These are phyloP conservation scores for Loxodes magnus DNA, from an alignment of 73 alveolate species.

Conservation along the genomic window DNA sequence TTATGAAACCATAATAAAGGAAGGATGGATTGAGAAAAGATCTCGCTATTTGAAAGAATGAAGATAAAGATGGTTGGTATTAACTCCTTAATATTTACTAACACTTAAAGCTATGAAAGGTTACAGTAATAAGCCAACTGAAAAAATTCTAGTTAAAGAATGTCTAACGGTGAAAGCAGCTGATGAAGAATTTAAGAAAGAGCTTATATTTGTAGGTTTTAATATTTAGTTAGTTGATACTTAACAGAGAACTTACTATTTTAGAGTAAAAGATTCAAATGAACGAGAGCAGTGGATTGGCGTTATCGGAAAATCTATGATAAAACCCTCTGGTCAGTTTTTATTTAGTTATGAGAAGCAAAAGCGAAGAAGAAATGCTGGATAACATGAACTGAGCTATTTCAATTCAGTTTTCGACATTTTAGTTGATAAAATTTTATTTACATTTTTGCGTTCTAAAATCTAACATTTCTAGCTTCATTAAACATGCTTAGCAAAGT, in stretches of 20 bases:
- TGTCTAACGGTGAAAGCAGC: slow-evolving; percentile 22
- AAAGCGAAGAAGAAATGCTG: slow-evolving; percentile 9
- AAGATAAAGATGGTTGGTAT: slow-evolving; percentile 16
- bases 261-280: background rate
- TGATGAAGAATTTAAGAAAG: slow-evolving; percentile 15
- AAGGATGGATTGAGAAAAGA: slow-evolving; percentile 17
- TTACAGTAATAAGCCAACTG: slow-evolving; percentile 11
- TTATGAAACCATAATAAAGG: slow-evolving; percentile 13
- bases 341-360: slow-evolving; percentile 7
- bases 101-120: slow-evolving; percentile 10
- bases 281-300: slow-evolving; percentile 13
- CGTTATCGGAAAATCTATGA: slow-evolving; percentile 7
- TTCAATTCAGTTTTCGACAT: too few species aligned
- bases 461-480: too few species aligned
- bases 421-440: too few species aligned
- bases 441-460: too few species aligned
- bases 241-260: slow-evolving; percentile 4
- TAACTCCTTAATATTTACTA: slow-evolving; percentile 10
- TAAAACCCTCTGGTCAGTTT: slow-evolving; percentile 13
- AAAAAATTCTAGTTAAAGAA: slow-evolving; percentile 4
- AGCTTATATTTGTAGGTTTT: background rate
- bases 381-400: too few species aligned
- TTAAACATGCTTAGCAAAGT: too few species aligned
- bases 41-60: slow-evolving; percentile 14
- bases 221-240: slow-evolving; percentile 8